Evolutionary conservation across 2,329 filamentous ascomycete genomes (phyloP), one percentile per base, ranked within the genome.

Genomic region (Epicoccum nigrum): DNA sequence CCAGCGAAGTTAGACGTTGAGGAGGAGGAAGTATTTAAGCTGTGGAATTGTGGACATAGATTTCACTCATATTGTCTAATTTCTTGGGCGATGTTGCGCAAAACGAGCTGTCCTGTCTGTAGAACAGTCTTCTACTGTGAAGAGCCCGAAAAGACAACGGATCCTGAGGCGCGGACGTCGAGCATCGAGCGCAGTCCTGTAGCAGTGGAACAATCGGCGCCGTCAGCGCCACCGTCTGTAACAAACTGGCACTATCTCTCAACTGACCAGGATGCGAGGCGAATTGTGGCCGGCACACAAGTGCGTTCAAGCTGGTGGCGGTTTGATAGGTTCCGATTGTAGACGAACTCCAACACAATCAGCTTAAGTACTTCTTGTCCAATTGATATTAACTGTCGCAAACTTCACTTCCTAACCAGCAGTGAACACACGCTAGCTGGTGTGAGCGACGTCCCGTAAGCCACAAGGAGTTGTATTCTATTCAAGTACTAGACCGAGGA

Each of bases 31-130:
- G 68, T 69, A 7, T 51, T 70, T n/a, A 60, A 54, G 20, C 51
- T 71, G 5, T 57, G 56, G 16, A 48, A 58, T 11, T 70, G 68
- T 37, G 42, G 54, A 7, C 67, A 71, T 34, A 63, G 69, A 41
- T 71, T 69, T 51, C 68, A 71, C 43, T 55, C 62, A 15, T 62
- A 67, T 38, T 71, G 68, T 43, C 54, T 71, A 31, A 54, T 65
- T 7, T 69, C 65, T 0, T 71, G 67, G 67, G 65, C 63, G 7
- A 53, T 66, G 4, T 35, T 68, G 4, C 61, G 62, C n/a, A 69
- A 68, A 25, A 66, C 55, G 16, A 68, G 57, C 17, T 71, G 67
- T 49, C 68, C 68, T 1, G 64, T 70, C 3, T 71, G 67, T 44
- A 61, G 67, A 7, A 63, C 67, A 1, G 45, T 61, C 27, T 71